Conservation (phyloP, 768 basidiomycete species). For the Termitomyces sp. region DNA sequence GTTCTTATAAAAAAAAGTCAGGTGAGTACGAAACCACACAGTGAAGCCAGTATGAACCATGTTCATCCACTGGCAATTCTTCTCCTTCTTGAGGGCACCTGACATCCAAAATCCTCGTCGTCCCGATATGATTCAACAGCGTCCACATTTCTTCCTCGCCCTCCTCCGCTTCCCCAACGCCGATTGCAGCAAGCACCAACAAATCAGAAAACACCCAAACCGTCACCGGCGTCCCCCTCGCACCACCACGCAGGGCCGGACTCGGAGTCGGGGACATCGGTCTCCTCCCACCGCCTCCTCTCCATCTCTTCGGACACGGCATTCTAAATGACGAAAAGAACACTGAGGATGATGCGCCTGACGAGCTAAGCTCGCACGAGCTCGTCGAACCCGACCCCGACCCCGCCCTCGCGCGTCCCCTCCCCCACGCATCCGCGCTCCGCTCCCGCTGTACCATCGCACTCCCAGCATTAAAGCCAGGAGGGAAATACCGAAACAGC, state of each 20-base stretch:
- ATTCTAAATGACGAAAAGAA: conserved; percentile 14
- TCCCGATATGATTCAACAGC: conserved; percentile 31
- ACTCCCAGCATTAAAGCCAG: conserved; percentile 4
- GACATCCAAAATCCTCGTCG: conserved; percentile 39
- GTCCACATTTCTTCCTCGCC: conserved; percentile 9
- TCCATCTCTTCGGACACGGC: background rate
- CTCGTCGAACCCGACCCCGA: conserved; percentile 27
- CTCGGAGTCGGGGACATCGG: conserved; percentile 3
- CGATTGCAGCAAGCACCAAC: conserved; percentile 44
- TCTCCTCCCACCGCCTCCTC: background rate
- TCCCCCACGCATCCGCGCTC: background rate
- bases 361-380: conserved; percentile 12
- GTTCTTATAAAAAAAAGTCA: conserved; percentile 6
- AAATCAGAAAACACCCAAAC: conserved; percentile 59
- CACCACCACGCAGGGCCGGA: background rate
- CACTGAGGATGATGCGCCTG: conserved; percentile 7
- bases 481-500: conserved; percentile 5
- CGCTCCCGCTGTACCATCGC: background rate
- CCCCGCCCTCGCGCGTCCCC: conserved; percentile 33
- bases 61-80: background rate
- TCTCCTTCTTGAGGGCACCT: background rate
- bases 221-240: conserved; percentile 19
- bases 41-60: conserved; percentile 9
- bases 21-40: background rate
- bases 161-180: background rate